Percentiles rank a stretch among this genome's conserved stretches.
Evolutionary conservation across 768 basidiomycete species (phyloP).

Genomic region (Tulasnella sp.): DNA sequence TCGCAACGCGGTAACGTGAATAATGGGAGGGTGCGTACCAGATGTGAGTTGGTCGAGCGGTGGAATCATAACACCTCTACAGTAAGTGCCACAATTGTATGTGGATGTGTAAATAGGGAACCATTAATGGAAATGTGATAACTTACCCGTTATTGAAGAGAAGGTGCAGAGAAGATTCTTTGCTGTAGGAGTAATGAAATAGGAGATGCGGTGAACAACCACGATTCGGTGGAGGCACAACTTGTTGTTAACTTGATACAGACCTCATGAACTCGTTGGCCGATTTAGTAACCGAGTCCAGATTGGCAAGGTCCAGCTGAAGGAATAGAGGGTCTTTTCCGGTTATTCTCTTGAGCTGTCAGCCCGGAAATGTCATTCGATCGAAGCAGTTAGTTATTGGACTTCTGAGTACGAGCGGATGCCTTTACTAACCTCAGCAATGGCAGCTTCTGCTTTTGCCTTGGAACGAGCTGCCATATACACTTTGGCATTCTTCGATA

Average conservation of each 20-base stretch:
- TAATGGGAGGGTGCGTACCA: neutral
- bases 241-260: neutral
- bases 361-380: neutral
- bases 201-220: neutral
- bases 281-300: constrained; percentile 18
- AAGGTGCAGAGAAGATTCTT: constrained; percentile 47
- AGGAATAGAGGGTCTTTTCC: constrained; percentile 28
- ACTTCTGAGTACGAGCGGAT: neutral
- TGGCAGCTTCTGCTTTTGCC: constrained; percentile 28
- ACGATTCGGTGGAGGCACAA: neutral
- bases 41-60: constrained; percentile 17
- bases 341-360: constrained; percentile 18
- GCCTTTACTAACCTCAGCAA: constrained; percentile 3
- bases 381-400: neutral
- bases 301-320: constrained; percentile 30
- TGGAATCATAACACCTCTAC: constrained; percentile 23
- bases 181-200: constrained; percentile 34
- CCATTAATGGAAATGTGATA: neutral
- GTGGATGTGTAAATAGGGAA: neutral
- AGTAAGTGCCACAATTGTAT: neutral
- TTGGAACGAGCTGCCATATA: constrained; percentile 30
- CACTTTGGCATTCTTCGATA: constrained; percentile 30
- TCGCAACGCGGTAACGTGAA: neutral
- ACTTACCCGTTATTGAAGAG: constrained; percentile 53
- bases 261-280: constrained; percentile 30